Conservation (phyloP, 805 yeast species). For the Kazachstania psychrophila region DNA sequence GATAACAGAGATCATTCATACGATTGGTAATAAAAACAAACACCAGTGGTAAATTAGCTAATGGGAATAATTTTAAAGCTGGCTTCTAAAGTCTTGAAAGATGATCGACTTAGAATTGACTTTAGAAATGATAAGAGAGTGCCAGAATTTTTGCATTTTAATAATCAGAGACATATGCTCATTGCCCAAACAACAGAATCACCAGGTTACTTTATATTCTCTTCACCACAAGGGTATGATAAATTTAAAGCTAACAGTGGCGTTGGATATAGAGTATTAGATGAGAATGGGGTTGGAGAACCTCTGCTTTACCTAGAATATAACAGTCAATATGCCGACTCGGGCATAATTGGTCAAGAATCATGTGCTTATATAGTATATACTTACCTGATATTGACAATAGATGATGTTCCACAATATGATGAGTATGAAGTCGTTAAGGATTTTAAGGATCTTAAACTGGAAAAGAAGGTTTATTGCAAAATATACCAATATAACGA, state of each 20-base stretch:
- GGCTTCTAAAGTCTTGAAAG: neutral
- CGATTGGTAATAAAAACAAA: too few species aligned
- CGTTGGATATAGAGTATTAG: neutral
- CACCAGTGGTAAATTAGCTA: too few species aligned
- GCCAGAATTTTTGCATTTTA: conserved; percentile 5
- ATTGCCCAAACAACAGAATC: conserved; percentile 1
- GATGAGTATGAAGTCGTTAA: conserved; percentile 4
- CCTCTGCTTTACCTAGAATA: conserved; percentile 8
- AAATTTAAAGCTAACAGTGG: conserved; percentile 6
- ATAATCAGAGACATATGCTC: conserved; percentile 5
- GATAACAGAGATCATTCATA: too few species aligned
- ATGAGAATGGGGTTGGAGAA: conserved; percentile 12
- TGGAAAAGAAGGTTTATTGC: conserved; percentile 10
- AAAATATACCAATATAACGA: conserved; percentile 6
- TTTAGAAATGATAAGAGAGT: neutral
- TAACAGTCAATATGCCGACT: neutral
- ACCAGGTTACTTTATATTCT: conserved; percentile 7
- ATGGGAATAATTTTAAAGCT: neutral
- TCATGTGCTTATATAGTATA: conserved; percentile 3
- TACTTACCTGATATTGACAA: conserved; percentile 5
- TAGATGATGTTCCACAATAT: conserved; percentile 9
- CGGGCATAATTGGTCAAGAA: neutral
- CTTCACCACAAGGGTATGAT: conserved; percentile 11
- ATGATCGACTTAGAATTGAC: conserved; percentile 1
- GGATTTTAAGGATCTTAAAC: conserved; percentile 1